A percentile compares a stretch with the other conserved stretches of the same genome.
Conservation (phyloP, 139 green algal species). For the Chlorella ohadii region DNA sequence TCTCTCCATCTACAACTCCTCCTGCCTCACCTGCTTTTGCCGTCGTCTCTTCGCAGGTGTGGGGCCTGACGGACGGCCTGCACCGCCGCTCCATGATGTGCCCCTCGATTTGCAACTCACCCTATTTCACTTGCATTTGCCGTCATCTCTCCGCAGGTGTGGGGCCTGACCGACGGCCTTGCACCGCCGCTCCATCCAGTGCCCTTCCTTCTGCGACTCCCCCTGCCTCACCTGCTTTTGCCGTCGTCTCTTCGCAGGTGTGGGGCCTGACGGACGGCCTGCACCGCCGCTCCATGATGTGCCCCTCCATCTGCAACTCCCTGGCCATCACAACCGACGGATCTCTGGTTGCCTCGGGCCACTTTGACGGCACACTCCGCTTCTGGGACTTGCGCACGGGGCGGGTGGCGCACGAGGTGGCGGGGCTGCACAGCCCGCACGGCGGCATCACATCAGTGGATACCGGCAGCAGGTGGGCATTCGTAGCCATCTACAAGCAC, state of each 20-base stretch:
- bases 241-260: conserved; percentile 44
- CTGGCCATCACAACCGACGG: conserved; percentile 59
- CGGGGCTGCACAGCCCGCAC: conserved; percentile 50
- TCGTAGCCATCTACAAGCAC: too few species aligned
- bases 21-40: too few species aligned
- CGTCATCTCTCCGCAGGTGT: conserved; percentile 54
- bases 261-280: conserved; percentile 74
- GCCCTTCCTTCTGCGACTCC: too few species aligned
- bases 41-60: conserved; percentile 54
- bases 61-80: too few species aligned
- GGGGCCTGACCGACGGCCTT: conserved; percentile 69
- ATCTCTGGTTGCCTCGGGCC: conserved; percentile 55
- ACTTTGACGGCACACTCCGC: conserved; percentile 76
- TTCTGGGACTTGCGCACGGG: conserved; percentile 73
- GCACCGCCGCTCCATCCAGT: background rate
- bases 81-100: background rate
- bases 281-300: conserved; percentile 60
- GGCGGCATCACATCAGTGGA: conserved; percentile 33
- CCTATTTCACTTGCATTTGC: too few species aligned
- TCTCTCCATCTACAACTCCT: background rate
- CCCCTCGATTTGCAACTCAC: too few species aligned
- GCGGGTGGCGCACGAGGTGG: conserved; percentile 42
- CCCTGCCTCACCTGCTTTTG: too few species aligned
- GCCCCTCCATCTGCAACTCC: conserved; percentile 63
- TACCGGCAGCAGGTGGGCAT: conserved; percentile 8